Base-by-base conservation (phyloP, 2,329 filamentous ascomycete species). In the Fragosphaeria purpurea region DNA sequence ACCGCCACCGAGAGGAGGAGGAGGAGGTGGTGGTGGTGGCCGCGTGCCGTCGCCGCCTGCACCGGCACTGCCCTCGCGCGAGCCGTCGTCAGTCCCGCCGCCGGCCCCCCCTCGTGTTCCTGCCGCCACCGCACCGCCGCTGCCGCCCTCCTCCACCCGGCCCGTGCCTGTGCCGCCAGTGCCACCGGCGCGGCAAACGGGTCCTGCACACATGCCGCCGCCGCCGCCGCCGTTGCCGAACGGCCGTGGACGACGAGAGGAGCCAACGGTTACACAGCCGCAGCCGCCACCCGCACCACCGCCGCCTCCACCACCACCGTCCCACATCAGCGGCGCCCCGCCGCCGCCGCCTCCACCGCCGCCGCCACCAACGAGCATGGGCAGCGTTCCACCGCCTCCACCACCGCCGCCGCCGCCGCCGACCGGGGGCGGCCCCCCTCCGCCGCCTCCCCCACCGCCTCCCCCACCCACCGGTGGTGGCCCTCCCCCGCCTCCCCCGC, bases 1-100 rank as follows among this genome's bases (percentile, higher is more conserved):
- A n/a, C 82, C 85, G 46, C 83, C 87, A 31, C 86, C 86, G 39
- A 82, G 76, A n/a, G n/a, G n/a, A n/a, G n/a, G n/a, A n/a, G n/a
- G n/a, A n/a, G n/a, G n/a, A n/a, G n/a, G n/a, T n/a, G n/a, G n/a
- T n/a, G n/a, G n/a, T n/a, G n/a, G n/a, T n/a, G n/a, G n/a, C n/a
- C n/a, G n/a, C n/a, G n/a, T n/a, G n/a, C n/a, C n/a, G n/a, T n/a
- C n/a, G n/a, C n/a, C n/a, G n/a, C n/a, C n/a, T n/a, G n/a, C n/a
- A 46, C n/a, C 50, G 12, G 50, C 46, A 5, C 42, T 51, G 7
- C 46, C 50, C 5, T 8, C 46, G 1, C 50, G 50, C 47, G 46
- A 52, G 4, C 13, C 43, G 34, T 32, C 42, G 1, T 6, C 34
- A 6, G 31, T 83, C 13, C 87, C 88, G 54, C 86, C 86, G 35